Conservation (phyloP, 306 rosid genomes). For the Gillenia trifoliata region DNA sequence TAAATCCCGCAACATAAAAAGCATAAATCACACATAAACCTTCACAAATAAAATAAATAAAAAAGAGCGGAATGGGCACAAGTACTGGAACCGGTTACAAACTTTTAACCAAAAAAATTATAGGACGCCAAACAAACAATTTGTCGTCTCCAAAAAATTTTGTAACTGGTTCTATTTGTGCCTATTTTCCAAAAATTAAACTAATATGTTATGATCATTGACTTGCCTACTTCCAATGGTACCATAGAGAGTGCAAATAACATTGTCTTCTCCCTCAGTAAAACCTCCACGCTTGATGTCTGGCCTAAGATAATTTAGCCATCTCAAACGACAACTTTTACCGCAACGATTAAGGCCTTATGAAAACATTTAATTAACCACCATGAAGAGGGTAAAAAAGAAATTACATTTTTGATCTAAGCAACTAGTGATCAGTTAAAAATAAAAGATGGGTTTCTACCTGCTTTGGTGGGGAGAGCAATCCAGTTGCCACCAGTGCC, state of each 20-base stretch:
- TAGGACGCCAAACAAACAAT: too few relatives aligned
- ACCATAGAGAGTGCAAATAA: conserved; percentile 26
- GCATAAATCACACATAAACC: not conserved
- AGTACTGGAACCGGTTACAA: not conserved
- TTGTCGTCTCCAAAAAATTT: too few relatives aligned
- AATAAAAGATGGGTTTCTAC: conserved; percentile 12
- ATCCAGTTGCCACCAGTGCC: conserved; percentile 57
- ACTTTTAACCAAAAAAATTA: too few relatives aligned
- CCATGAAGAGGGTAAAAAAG: not conserved
- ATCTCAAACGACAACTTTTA: conserved; percentile 50
- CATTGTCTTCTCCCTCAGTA: conserved; percentile 36
- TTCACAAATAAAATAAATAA: not conserved
- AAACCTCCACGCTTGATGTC: conserved; percentile 46
- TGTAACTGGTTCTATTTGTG: too few relatives aligned
- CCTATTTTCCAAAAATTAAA: too few relatives aligned
- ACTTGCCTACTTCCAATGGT: conserved; percentile 45
- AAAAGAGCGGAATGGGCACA: too few relatives aligned
- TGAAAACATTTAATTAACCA: not conserved
- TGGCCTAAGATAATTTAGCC: conserved; percentile 50
- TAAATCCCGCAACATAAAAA: not conserved
- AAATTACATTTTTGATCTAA: not conserved
- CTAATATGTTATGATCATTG: too few relatives aligned
- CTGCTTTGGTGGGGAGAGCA: conserved; percentile 65
- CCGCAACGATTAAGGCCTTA: conserved; percentile 47
- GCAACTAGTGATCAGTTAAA: too few relatives aligned